Base-by-base conservation (phyloP, 1,284 basidiomycete species). In the Ustilago xerochloae region DNA sequence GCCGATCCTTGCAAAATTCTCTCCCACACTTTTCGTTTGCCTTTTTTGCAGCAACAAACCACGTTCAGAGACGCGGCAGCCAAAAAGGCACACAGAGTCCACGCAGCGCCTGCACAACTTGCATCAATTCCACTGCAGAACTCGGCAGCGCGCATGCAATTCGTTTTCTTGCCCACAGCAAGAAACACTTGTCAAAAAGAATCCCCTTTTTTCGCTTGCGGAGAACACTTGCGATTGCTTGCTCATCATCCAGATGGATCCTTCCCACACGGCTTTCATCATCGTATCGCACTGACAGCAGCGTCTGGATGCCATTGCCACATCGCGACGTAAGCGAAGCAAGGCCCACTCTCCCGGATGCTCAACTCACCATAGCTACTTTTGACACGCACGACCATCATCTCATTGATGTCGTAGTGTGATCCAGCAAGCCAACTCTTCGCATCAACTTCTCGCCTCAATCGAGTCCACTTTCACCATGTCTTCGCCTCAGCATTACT, bases 401-500 rank as follows among this genome's bases (percentile, higher is more conserved):
- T n/a, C n/a, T n/a, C n/a, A n/a, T n/a, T n/a, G 32, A 33, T 15
- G 16, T 10, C 32, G 32, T 33, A 15, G 9, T 33, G 32, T 33
- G 32, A 5, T 33, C 32, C 16, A 33, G 32, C 32, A 33, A 33
- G 32, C 32, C 16, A 10, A 33, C 16, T 15, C 10, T 15, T 33
- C 32, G 32, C 16, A 33, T 41, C 18, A 22, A n/a, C 6, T 16
- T 47, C 26, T 30, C 18, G 2, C 26, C 26, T 26, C 10, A 29
- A 24, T 29, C 13, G 13, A 7, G 20, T 12, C 15, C 49, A 9
- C 35, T 9, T 48, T 30, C 18, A 13, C 18, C 53, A 75, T 75
- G 72, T 75, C 72, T 10, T 75, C 63, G 35, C 72, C 72, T 0
- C 63, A 67, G 52, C 55, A 67, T 24, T 67, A 63, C 46, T 66